Evolutionary conservation across 257 asterid genomes (phyloP), one percentile per base, ranked within the genome.

Genomic region (Lycium barbarum): DNA sequence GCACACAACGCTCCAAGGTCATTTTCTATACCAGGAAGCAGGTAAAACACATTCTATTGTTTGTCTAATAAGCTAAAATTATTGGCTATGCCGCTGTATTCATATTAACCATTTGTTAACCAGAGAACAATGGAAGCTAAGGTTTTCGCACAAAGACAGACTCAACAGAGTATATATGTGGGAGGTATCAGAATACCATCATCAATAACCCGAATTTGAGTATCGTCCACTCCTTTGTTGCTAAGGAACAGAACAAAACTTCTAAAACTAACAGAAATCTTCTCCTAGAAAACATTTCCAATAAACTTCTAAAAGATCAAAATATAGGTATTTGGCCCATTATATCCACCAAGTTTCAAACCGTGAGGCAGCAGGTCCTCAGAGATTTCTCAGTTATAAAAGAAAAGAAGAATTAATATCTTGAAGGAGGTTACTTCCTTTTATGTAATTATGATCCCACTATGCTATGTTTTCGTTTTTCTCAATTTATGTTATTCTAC

Each of bases 131-230:
- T 0, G 36, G 11, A 73, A 11, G 61, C 13, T 51, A 26, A 73
- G 47, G 11, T 73, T 73, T 73, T 49, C 40, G 61, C 20, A 73
- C 61, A 73, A 35, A 20, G 61, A 47, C n/a, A 20, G 40, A 20
- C 20, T 47, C 81, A 20, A 73, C 13, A 73, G 59, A 73, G 40
- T n/a, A 45, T 12, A 73, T 73, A 47, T 49, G 80, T 20, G 80
- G 67, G 59, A 73, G 80, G n/a, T 73, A n/a, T 1, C 33, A 49
- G 33, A 47, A 47, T 2, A 73, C 40, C 20, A 11, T 49, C 80
- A 73, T 73, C 80, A 73, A 47, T 73, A 73, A 20, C 59, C 54
- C 33, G 11, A n/a, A 73, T 73, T 73, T 5, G 10, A 73, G n/a
- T 40, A 73, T 9, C 15, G 3, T 54, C 59, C 80, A 73, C 45